Base-by-base conservation (phyloP, 108 stramenopile species). In the Skeletonema potamos region DNA sequence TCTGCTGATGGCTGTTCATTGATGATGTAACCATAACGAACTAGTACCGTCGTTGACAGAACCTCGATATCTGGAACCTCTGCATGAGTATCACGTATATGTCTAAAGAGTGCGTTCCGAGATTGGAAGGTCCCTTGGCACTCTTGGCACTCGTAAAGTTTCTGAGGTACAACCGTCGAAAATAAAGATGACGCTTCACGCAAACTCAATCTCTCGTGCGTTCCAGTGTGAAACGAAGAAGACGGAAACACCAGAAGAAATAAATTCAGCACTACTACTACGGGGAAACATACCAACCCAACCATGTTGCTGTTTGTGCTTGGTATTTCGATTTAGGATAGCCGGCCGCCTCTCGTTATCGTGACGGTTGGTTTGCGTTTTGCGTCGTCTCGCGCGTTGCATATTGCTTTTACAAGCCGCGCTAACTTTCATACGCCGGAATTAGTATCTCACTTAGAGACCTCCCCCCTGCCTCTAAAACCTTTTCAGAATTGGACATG, bases 101-200 rank as follows among this genome's bases (percentile, higher is more conserved):
- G 91, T 15, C 85, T 82, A 88, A 92, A 92, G 9, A 92, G 66
- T 13, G 82, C 87, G 72, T 90, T 92, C 30, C 89, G 82, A 33
- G 86, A 84, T 6, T 44, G 58, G 64, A 89, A 92, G 24, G 58
- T 36, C 56, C 43, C 37, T 36, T 62, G 29, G 76, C 90, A 91
- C 18, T 68, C 68, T 59, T 77, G 54, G 54, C 85, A 86, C 30
- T 54, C 58, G 10, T 70, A 37, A 34, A 59, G 32, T 34, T 59
- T 18, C 58, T 22, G 27, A 51, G 18, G 48, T 51, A 20, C 0
- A 51, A 20, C 20, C 22, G 48, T 51, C 48, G 48, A 51, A 20
- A 22, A 22, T 22, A 48, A 48, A 20, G 20, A 22, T 24, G 48
- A 18, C 48, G 48, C 48, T 22, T 8, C 22, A 48, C 20, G 22